These are phyloP conservation scores for Zygosaccharomyces rouxii DNA, from an alignment of 805 yeast species.

Conservation along the genomic window DNA sequence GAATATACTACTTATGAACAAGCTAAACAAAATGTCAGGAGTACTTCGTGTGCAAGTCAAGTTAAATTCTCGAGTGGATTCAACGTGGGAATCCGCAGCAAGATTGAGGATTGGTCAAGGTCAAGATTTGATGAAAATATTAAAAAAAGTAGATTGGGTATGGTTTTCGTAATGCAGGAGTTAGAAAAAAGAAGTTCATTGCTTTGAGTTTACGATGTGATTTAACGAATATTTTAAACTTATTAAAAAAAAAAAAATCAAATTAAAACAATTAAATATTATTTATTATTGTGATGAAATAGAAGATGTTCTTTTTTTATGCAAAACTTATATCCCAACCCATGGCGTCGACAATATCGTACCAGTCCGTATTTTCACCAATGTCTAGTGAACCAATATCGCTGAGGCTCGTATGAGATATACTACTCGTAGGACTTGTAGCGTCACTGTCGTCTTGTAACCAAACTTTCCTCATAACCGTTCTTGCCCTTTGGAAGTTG, in stretches of 20 bases:
- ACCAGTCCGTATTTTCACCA: slow-evolving; percentile 50
- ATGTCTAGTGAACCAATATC: slow-evolving; percentile 44
- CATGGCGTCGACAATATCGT: slow-evolving; percentile 53
- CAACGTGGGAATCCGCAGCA: slow-evolving; percentile 49
- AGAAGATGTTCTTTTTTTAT: not conserved
- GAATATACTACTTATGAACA: slow-evolving; percentile 60
- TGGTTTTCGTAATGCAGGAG: slow-evolving; percentile 71
- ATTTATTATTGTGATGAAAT: not conserved
- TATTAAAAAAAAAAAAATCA: not conserved
- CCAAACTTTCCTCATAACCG: slow-evolving; percentile 41
- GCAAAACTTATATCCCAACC: slow-evolving; percentile 70
- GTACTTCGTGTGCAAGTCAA: slow-evolving; percentile 48
- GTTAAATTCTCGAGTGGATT: slow-evolving; percentile 74
- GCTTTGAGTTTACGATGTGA: slow-evolving; percentile 1
- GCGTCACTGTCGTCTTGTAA: slow-evolving; percentile 32
- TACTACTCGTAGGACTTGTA: slow-evolving; percentile 3
- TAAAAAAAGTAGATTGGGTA: slow-evolving; percentile 61
- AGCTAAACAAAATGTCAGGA: slow-evolving; percentile 25
- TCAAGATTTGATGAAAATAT: slow-evolving; percentile 64
- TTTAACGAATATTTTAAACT: not conserved
- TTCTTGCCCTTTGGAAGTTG: slow-evolving; percentile 46
- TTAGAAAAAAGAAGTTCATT: slow-evolving; percentile 37
- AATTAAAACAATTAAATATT: not conserved
- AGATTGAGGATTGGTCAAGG: slow-evolving; percentile 81
- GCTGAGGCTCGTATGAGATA: slow-evolving; percentile 19